Conservation (phyloP, 257 asterid species). For the Solanum habrochaites region DNA sequence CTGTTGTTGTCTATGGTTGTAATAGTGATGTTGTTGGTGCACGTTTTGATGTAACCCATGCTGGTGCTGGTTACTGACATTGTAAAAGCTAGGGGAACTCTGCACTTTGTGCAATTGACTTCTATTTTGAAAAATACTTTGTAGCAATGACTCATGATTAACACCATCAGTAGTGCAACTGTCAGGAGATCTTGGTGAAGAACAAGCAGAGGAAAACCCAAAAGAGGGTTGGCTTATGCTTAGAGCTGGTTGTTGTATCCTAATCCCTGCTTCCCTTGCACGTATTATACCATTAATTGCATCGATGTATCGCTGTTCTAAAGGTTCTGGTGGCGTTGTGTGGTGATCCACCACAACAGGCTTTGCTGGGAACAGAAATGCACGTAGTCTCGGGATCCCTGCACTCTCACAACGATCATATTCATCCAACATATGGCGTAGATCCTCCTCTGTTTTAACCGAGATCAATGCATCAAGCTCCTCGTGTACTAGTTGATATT, state of each 20-base stretch:
- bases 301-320: conserved; percentile 65
- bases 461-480: conserved; percentile 82
- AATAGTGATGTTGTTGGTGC: neutral
- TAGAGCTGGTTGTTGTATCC: conserved; percentile 10
- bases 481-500: conserved; percentile 62
- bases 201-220: conserved; percentile 30
- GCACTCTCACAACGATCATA: conserved; percentile 30
- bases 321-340: conserved; percentile 10
- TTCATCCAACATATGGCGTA: conserved; percentile 66
- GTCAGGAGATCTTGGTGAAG: conserved; percentile 58
- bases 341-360: conserved; percentile 27
- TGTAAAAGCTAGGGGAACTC: conserved; percentile 59
- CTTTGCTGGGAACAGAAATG: conserved; percentile 59
- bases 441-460: conserved; percentile 67
- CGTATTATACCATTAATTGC: conserved; percentile 57
- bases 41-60: conserved; percentile 9
- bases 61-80: conserved; percentile 24
- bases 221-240: conserved; percentile 13
- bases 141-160: conserved; percentile 2
- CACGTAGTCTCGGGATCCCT: conserved; percentile 42
- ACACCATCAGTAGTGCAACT: conserved; percentile 28
- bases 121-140: neutral
- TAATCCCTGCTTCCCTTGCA: neutral
- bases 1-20: conserved; percentile 5
- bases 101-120: conserved; percentile 44